A percentile compares a stretch with the other conserved stretches of the same genome.
Evolutionary conservation across 148 eudicot genomes (phyloP).

Genomic region (Rhododendron ovatum): DNA sequence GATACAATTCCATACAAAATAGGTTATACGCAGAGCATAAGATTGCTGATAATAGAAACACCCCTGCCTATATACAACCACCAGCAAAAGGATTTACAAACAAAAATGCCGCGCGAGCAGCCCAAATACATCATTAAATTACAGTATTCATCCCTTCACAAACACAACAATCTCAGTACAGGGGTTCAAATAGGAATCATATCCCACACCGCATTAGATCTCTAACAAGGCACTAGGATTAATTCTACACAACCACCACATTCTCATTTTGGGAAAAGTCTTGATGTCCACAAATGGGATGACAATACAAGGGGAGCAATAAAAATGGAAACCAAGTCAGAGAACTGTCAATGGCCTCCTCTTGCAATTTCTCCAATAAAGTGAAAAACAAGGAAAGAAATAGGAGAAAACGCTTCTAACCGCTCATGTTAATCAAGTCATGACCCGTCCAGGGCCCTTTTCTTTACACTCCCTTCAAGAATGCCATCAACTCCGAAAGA

Average conservation of each 20-base stretch:
- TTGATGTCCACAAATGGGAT: neutral
- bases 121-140: neutral
- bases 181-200: neutral
- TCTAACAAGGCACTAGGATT: neutral
- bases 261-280: neutral
- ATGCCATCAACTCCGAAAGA: constrained; percentile 54
- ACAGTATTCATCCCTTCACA: neutral
- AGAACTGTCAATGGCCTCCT: neutral
- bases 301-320: neutral
- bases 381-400: neutral
- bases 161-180: neutral
- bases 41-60: neutral
- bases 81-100: neutral
- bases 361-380: neutral
- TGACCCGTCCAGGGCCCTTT: constrained; percentile 1
- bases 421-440: neutral
- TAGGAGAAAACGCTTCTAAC: neutral
- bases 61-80: neutral
- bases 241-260: neutral
- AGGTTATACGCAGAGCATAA: neutral
- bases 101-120: neutral
- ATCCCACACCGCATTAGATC: neutral
- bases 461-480: constrained; percentile 52
- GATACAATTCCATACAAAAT: neutral
- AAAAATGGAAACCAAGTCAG: neutral